These are phyloP conservation scores for Calocybe gangraenosa DNA, from an alignment of 768 basidiomycete genomes.

Conservation along the genomic window DNA sequence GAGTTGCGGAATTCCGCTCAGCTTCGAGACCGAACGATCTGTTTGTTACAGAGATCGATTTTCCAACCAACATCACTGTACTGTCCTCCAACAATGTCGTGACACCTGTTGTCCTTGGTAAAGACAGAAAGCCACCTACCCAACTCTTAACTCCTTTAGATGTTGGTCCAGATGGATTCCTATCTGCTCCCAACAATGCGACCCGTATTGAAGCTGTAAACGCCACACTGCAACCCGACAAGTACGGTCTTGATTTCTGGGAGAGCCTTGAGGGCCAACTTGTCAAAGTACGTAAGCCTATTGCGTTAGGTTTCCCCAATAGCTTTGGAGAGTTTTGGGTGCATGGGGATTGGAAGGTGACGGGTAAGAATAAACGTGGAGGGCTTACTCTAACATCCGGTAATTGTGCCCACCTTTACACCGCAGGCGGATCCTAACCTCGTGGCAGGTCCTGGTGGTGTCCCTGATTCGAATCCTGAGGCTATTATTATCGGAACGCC, in stretches of 20 bases:
- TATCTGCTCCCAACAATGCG: constrained; percentile 52
- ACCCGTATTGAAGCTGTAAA: constrained; percentile 42
- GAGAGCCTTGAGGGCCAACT: constrained; percentile 57
- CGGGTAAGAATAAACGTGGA: constrained; percentile 51
- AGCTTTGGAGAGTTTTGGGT: constrained; percentile 57
- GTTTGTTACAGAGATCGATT: constrained; percentile 43
- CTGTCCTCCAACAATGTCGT: constrained; percentile 43
- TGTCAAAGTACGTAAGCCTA: constrained; percentile 46
- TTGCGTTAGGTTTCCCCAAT: constrained; percentile 46
- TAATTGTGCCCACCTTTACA: constrained; percentile 15
- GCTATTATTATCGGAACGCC: constrained; percentile 49
- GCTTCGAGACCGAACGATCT: constrained; percentile 39
- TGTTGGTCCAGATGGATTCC: constrained; percentile 47
- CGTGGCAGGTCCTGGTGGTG: constrained; percentile 36
- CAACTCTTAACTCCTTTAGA: constrained; percentile 46
- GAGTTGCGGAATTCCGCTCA: constrained; percentile 49
- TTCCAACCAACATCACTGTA: constrained; percentile 38
- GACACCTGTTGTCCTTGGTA: constrained; percentile 46
- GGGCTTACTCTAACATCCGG: constrained; percentile 50
- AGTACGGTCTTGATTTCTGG: constrained; percentile 62
- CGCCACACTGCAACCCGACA: constrained; percentile 42
- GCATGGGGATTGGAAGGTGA: constrained; percentile 50
- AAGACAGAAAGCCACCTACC: constrained; percentile 50
- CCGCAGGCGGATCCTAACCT: neutral
- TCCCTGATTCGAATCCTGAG: constrained; percentile 59